Percentiles rank a stretch among this genome's conserved stretches.
Evolutionary conservation across 2,329 filamentous ascomycete genomes (phyloP).

Genomic region (Trichoderma harzianum): DNA sequence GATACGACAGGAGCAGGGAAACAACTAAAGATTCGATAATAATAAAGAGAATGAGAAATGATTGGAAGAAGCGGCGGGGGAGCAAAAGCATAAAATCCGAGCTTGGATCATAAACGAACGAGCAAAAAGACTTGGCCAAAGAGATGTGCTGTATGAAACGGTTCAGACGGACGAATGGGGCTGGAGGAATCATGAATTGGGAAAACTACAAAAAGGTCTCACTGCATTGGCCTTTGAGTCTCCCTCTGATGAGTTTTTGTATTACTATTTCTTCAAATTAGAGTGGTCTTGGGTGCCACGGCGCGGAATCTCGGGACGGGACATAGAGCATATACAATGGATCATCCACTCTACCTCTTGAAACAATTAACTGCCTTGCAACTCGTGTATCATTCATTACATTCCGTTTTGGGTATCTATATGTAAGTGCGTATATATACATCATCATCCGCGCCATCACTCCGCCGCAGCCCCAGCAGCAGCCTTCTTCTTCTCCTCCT

Average conservation of each 20-base stretch:
- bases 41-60: not conserved
- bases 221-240: not conserved
- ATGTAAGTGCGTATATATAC: conserved; percentile 26
- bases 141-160: not conserved
- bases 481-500: conserved; percentile 62
- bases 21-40: conserved; percentile 15
- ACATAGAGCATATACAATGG: not conserved
- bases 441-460: not conserved
- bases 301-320: not conserved
- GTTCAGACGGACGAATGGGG: not conserved
- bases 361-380: not conserved
- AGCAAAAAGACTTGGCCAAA: not conserved
- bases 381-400: not conserved
- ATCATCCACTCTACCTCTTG: not conserved
- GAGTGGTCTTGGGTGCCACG: conserved; percentile 5
- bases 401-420: not conserved
- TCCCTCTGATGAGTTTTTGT: not conserved
- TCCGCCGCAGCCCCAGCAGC: conserved; percentile 28
- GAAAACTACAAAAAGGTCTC: not conserved
- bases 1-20: conserved; percentile 55
- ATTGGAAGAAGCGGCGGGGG: not conserved
- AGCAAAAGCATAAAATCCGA: not conserved
- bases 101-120: not conserved
- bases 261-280: conserved; percentile 1
- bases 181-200: not conserved